Conservation (phyloP, 192 early-diverging fungal species). For the Coemansia sp. region DNA sequence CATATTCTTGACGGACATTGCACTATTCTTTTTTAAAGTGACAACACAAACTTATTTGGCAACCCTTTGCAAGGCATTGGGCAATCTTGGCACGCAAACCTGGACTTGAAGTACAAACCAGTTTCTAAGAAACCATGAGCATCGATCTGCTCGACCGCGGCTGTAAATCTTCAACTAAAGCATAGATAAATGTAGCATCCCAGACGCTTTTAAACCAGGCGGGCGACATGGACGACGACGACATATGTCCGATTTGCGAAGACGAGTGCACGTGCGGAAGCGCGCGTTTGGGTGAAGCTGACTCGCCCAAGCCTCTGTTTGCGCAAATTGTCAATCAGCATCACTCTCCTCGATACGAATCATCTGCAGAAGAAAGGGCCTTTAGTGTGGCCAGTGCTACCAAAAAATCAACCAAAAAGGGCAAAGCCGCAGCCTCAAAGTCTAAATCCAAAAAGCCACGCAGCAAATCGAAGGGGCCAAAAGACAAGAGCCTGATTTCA, state of each 20-base stretch:
- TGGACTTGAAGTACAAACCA: too few species aligned
- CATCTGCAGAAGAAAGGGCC: neutral
- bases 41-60: too few species aligned
- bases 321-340: constrained; percentile 21
- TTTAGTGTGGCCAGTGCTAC: neutral
- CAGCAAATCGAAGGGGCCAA: constrained; percentile 7
- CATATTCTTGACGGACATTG: too few species aligned
- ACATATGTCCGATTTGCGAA: constrained; percentile 52
- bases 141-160: too few species aligned
- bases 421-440: neutral
- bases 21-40: too few species aligned
- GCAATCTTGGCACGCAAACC: too few species aligned
- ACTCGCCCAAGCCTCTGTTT: constrained; percentile 31
- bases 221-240: constrained; percentile 46
- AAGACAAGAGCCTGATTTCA: constrained; percentile 31
- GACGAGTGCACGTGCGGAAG: constrained; percentile 47
- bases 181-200: neutral
- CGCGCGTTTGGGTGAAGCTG: constrained; percentile 9
- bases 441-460: constrained; percentile 4
- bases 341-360: neutral
- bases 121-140: too few species aligned
- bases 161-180: too few species aligned
- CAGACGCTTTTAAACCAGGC: neutral
- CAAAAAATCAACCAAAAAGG: neutral
- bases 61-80: too few species aligned